Evolutionary conservation across 192 early-diverging fungal species (phyloP), one percentile per base, ranked within the genome.

Genomic region (Umbelopsis ramanniana): DNA sequence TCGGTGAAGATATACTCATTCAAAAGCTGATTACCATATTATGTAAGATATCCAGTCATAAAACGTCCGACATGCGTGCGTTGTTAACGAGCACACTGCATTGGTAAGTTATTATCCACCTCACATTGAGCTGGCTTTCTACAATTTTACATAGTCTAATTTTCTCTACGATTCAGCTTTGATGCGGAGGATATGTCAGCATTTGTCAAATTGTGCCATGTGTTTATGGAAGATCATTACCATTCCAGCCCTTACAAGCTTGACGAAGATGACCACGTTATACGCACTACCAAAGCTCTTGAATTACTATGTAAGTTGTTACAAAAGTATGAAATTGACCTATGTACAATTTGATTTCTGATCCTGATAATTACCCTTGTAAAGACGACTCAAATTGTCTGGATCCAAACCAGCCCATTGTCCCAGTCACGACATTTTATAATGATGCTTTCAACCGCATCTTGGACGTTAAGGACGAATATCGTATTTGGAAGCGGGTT

Each of bases 391-490:
- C 47, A 24, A 53, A 53, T 38, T 37, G 35, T 8, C 29, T 12
- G 21, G 17, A 53, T 12, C 50, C 48, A 29, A 53, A 33, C 12
- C 21, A 70, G 15, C 69, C 48, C 15, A 53, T 53, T 10, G 68
- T 35, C 14, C 68, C 71, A 24, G 17, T 11, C 9, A 46, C 69
- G 19, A 47, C 47, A 7, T 80, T 80, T 71, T 71, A 74, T 38
- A 76, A 73, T 50, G 70, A 73, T 2, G n/a, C 53, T 14, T 69
- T 80, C 2, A 71, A 57, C 21, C 50, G 67, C 10, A 76, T 76
- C 26, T 74, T 93, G 37, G 92, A 91, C 52, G 91, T 94, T 73
- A 94, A 93, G 69, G 89, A 92, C 6, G 92, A 94, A 72, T 94
- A 92, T 76, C 77, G 84, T 35, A 83, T 80, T 19, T 94, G 93